Conservation (phyloP, 305 asterid species). For the Stenogyne calaminthoides region DNA sequence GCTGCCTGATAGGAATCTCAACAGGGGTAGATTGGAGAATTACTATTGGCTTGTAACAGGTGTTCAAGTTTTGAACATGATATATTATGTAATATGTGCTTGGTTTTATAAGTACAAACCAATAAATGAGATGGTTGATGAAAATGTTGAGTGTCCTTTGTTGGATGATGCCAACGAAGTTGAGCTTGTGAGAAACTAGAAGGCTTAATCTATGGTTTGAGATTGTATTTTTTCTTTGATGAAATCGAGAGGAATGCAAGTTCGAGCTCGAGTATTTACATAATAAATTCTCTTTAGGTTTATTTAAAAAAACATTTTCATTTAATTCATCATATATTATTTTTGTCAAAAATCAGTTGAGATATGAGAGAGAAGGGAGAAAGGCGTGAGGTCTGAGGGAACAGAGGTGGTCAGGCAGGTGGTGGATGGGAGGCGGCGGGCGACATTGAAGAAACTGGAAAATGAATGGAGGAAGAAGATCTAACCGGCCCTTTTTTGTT, state of each 20-base stretch:
- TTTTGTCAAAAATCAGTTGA: too few species aligned
- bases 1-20: conserved; percentile 75
- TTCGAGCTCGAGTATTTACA: neutral
- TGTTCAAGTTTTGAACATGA: conserved; percentile 54
- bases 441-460: too few species aligned
- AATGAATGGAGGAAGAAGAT: too few species aligned
- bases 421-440: too few species aligned
- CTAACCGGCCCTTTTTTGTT: too few species aligned
- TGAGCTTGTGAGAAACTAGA: conserved; percentile 30
- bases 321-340: neutral
- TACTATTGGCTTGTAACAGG: conserved; percentile 70
- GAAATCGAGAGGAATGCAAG: neutral
- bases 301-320: too few species aligned
- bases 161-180: conserved; percentile 25
- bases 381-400: too few species aligned
- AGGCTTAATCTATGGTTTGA: conserved; percentile 6
- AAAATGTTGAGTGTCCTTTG: conserved; percentile 32
- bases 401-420: too few species aligned
- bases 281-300: too few species aligned
- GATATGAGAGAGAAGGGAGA: too few species aligned
- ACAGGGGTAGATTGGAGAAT: conserved; percentile 65
- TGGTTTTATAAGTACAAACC: conserved; percentile 58
- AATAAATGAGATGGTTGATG: conserved; percentile 39
- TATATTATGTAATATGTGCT: conserved; percentile 60
- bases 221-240: neutral